Evolutionary conservation across 1,139 yeast species (phyloP).

Genomic region (Sugiyamaella castrensis): DNA sequence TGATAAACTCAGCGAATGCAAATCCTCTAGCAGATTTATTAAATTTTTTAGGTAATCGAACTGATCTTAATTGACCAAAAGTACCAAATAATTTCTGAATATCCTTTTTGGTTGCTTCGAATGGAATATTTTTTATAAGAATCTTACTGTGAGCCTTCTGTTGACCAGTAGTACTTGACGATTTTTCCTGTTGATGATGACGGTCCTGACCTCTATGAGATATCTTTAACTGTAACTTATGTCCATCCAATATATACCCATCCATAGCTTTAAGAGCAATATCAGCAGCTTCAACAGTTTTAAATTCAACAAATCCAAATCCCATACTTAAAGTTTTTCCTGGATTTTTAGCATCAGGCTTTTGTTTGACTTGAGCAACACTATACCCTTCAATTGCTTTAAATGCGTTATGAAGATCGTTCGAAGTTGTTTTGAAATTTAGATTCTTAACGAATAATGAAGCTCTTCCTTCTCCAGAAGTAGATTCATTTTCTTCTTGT

Average conservation of each 20-base stretch:
- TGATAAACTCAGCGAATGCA: constrained; percentile 90
- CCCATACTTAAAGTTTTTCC: constrained; percentile 85
- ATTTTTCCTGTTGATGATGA: constrained; percentile 29
- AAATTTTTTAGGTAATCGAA: constrained; percentile 93
- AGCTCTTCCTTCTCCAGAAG: constrained; percentile 56
- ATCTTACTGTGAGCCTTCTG: constrained; percentile 61
- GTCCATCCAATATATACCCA: constrained; percentile 82
- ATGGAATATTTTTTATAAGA: constrained; percentile 93
- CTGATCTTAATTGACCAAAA: constrained; percentile 91
- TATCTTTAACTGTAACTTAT: constrained; percentile 79
- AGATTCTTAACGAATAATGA: constrained; percentile 90
- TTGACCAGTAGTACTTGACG: constrained; percentile 29
- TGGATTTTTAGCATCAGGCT: constrained; percentile 77
- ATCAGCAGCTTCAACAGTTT: constrained; percentile 70
- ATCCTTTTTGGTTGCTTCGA: constrained; percentile 92
- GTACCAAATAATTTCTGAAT: constrained; percentile 86
- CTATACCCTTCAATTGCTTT: constrained; percentile 68
- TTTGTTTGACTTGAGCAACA: constrained; percentile 78
- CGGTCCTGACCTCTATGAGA: constrained; percentile 63
- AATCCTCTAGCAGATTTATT: constrained; percentile 95
- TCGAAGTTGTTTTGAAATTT: constrained; percentile 73
- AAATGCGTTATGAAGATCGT: constrained; percentile 59
- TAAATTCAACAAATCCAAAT: constrained; percentile 92
- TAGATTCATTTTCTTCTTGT: constrained; percentile 42
- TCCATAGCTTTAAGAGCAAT: constrained; percentile 72